Base-by-base conservation (phyloP, 805 yeast genomes). In the Candida silvicultrix region DNA sequence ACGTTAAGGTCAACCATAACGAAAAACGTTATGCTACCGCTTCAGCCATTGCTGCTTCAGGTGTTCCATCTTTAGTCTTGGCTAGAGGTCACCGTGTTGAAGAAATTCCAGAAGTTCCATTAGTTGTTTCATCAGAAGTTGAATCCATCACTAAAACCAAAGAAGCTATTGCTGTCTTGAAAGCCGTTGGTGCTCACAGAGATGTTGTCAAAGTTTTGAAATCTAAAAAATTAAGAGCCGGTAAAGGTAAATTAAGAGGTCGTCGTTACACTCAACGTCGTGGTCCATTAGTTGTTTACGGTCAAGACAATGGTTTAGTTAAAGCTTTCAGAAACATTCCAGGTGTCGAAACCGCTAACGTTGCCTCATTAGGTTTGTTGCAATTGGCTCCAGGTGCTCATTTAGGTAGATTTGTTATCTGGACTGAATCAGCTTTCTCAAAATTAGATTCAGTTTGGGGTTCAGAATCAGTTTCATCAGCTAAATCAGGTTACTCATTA, bases 341-440 rank as follows among this genome's bases (percentile, higher is more conserved):
- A 76, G 99, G 99, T 86, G 98, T 94, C 63, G 99, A 94, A 81
- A 83, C 96, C 68, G 83, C 92, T 66, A 78, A 83, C 73, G 99
- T 94, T 65, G 78, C 85, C 66, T 79, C 90, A 70, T 82, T 94
- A 68, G 94, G 94, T 79, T 81, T 94, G 67, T 85, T 94, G 73
- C 98, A 92, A 81, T 86, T 94, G 69, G 99, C 99, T 66, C 99
- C 99, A 75, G 99, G 99, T 85, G 96, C 98, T 71, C 99, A 94
- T 83, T 80, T 94, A 68, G 99, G 99, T 81, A 90, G 99, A 84
- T 94, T 94, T 69, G 85, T 94, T 69, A 89, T 94, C 89, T 94
- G 99, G 99, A 90, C 99, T 70, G 96, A 90, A 81, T 78, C 89
- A 71, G 99, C 99, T 71, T 89, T 94, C 74, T 85, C 90, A 71